Evolutionary conservation across 192 early-diverging fungal species (phyloP), one percentile per base, ranked within the genome.

Genomic region (Gaertneriomyces sp.): DNA sequence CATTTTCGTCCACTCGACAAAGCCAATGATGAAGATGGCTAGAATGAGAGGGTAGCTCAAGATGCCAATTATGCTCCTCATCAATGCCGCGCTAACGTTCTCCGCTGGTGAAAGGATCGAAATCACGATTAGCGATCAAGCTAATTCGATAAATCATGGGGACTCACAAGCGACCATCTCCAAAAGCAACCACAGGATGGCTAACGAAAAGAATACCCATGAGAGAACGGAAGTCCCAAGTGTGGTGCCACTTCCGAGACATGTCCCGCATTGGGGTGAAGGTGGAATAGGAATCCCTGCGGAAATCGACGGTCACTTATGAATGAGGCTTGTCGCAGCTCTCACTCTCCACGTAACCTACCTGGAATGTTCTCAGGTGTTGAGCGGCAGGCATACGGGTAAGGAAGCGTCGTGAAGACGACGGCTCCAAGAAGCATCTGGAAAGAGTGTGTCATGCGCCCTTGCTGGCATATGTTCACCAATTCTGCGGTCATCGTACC

Each of bases 381-480:
- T 6, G 38, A 9, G 6, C 17, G 39, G 50, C 64, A 66, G 8
- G 54, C 33, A 46, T 57, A 66, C 10, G 64, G 64, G 5, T 58
- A 7, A 14, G 64, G 64, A 7, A 66, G 17, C 52, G 53, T 55
- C 11, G 42, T 40, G 45, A 66, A 58, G 57, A 68, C 43, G 3
- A 49, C 50, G 38, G 57, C 66, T 20, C 57, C 66, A 7, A 68
- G 40, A 19, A 68, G 66, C 66, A 68, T 68, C 66, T 68, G 43
- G 5, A 41, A 43, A 8, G 6, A 11, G 61, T 52, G 12, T 41
- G 39, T 56, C 14, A 17, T 65, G 10, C 12, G 52, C 17, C 42
- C 52, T 5, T 19, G 47, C 8, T n/a, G 12, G 14, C 39, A 33
- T 5, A 50, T 14, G 7, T 33, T 8, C 1, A 62, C 9, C 16